These are phyloP conservation scores for Strigomonas culicis DNA, from an alignment of 208 protist genomes.

Conservation along the genomic window DNA sequence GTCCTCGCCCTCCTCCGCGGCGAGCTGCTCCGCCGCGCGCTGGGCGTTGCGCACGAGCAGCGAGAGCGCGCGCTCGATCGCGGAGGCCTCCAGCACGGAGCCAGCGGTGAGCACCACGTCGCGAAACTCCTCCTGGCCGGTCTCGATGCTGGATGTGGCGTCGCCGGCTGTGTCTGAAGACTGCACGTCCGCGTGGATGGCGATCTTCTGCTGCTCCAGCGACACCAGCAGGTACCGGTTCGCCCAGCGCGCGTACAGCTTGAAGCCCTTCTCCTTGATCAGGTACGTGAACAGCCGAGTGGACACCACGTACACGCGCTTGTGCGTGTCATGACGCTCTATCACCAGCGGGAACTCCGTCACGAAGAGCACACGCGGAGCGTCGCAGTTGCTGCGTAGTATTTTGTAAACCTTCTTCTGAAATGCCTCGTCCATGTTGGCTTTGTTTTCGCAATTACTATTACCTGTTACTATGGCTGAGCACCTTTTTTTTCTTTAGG, in stretches of 20 bases:
- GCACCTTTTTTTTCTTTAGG: conserved; percentile 1
- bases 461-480: too few relatives aligned
- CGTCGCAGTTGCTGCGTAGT: conserved; percentile 68
- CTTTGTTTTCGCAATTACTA: too few relatives aligned
- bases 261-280: conserved; percentile 66
- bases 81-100: conserved; percentile 29
- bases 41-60: conserved; percentile 41
- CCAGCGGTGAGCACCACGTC: conserved; percentile 39
- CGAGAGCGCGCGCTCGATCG: conserved; percentile 38
- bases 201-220: conserved; percentile 20
- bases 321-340: conserved; percentile 33
- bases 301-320: conserved; percentile 59
- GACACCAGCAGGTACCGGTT: conserved; percentile 57
- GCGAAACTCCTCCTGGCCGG: conserved; percentile 30
- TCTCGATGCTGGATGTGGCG: conserved; percentile 10
- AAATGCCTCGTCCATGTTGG: not conserved
- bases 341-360: conserved; percentile 43
- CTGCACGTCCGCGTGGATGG: conserved; percentile 18
- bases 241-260: conserved; percentile 73
- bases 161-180: conserved; percentile 14
- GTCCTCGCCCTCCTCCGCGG: conserved; percentile 39
- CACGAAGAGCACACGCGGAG: conserved; percentile 64
- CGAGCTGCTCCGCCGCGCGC: conserved; percentile 43
- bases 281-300: conserved; percentile 82
- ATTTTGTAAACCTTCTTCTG: conserved; percentile 53